Evolutionary conservation across 148 eudicot genomes (phyloP).

Genomic region (Chenopodium quinoa): DNA sequence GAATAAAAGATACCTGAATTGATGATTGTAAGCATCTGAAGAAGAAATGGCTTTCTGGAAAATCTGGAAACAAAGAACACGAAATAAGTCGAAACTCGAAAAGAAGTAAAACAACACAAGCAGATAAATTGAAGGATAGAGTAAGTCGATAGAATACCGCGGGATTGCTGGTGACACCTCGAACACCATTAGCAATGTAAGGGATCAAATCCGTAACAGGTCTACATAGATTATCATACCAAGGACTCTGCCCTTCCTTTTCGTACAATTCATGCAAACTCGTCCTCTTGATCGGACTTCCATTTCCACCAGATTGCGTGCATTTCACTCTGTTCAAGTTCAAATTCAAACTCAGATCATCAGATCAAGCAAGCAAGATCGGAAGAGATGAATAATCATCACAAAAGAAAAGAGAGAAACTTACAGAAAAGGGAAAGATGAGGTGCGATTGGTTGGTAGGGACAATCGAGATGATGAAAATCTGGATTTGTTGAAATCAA

Average conservation of each 20-base stretch:
- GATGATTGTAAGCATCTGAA: slow-evolving; percentile 91
- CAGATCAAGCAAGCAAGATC: too few relatives aligned
- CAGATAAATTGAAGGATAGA: too few relatives aligned
- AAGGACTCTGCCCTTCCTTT: slow-evolving; percentile 90
- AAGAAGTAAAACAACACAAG: not conserved
- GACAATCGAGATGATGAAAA: slow-evolving; percentile 21
- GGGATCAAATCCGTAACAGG: slow-evolving; percentile 96
- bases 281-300: slow-evolving; percentile 55
- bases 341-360: too few relatives aligned
- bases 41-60: slow-evolving; percentile 98
- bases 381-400: too few relatives aligned
- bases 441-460: slow-evolving; percentile 16
- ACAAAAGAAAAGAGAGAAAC: not conserved
- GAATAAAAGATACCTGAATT: slow-evolving; percentile 55
- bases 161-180: slow-evolving; percentile 99
- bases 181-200: slow-evolving; percentile 69
- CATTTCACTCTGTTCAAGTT: slow-evolving; percentile 47
- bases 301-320: slow-evolving; percentile 58
- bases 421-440: slow-evolving; percentile 25
- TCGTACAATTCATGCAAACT: slow-evolving; percentile 87
- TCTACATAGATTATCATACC: slow-evolving; percentile 95
- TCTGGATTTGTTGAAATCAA: not conserved
- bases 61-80: slow-evolving; percentile 45
- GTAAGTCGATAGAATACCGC: slow-evolving; percentile 45
- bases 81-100: too few relatives aligned